Evolutionary conservation across 2,329 filamentous ascomycete species (phyloP).

Genomic region (Cytospora leucostoma): DNA sequence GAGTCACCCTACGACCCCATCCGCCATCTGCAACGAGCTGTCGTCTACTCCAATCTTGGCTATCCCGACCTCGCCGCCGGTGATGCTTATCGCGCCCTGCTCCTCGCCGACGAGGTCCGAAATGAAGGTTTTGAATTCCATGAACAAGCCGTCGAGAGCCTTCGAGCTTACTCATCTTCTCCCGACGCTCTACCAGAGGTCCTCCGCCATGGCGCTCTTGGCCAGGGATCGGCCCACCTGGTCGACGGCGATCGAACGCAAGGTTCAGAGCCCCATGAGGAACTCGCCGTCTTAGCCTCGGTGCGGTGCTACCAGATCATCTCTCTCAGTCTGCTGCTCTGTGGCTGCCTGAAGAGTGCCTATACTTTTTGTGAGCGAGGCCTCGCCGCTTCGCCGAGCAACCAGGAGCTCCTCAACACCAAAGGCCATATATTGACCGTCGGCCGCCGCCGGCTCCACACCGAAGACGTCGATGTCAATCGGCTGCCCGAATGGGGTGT

Average conservation of each 20-base stretch:
- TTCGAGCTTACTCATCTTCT: slow-evolving; percentile 43
- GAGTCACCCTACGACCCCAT: slow-evolving; percentile 62
- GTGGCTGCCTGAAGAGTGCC: slow-evolving; percentile 70
- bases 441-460: slow-evolving; percentile 50
- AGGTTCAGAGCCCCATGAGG: slow-evolving; percentile 38
- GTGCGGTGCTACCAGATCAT: slow-evolving; percentile 61
- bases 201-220: slow-evolving; percentile 47
- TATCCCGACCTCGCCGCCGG: slow-evolving; percentile 90
- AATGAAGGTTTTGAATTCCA: slow-evolving; percentile 85
- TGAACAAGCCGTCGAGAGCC: slow-evolving; percentile 60
- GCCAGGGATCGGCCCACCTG: slow-evolving; percentile 38
- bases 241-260: slow-evolving; percentile 39
- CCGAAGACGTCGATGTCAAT: slow-evolving; percentile 48
- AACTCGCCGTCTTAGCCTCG: slow-evolving; percentile 53
- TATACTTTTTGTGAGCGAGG: slow-evolving; percentile 66
- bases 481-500: slow-evolving; percentile 69
- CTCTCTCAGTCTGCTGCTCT: slow-evolving; percentile 59
- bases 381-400: slow-evolving; percentile 54
- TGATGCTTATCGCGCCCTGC: slow-evolving; percentile 87
- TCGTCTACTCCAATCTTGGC: slow-evolving; percentile 70
- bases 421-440: slow-evolving; percentile 56
- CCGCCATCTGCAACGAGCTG: slow-evolving; percentile 68
- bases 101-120: slow-evolving; percentile 77
- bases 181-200: slow-evolving; percentile 44
- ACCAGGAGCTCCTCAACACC: slow-evolving; percentile 57